A percentile compares a stretch with the other conserved stretches of the same genome.
Evolutionary conservation across 164 flowering plant genomes (phyloP).

Genomic region (Warburgia ugandensis): DNA sequence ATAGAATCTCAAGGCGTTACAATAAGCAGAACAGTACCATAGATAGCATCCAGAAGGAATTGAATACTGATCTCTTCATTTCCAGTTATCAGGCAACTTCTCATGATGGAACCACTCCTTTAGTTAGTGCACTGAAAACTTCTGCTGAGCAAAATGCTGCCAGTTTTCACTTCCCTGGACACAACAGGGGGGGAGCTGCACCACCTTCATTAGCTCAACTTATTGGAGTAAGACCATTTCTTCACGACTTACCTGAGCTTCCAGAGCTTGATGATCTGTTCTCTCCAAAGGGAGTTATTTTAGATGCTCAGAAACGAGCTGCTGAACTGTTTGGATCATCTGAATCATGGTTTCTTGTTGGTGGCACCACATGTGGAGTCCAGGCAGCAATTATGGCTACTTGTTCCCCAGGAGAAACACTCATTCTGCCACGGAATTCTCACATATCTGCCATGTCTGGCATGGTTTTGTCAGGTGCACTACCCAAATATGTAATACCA

Average conservation of each 20-base stretch:
- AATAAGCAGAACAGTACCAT: neutral
- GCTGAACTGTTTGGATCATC: conserved; percentile 43
- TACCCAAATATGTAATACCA: conserved; percentile 41
- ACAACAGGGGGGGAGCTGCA: conserved; percentile 73
- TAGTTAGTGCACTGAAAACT: conserved; percentile 53
- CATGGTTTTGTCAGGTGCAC: conserved; percentile 43
- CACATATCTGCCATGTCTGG: conserved; percentile 49
- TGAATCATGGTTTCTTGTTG: conserved; percentile 57
- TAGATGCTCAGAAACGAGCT: conserved; percentile 42
- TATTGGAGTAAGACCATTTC: conserved; percentile 32
- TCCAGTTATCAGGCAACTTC: neutral
- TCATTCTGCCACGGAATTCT: conserved; percentile 41
- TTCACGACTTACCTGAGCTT: conserved; percentile 45
- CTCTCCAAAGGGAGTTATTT: conserved; percentile 37
- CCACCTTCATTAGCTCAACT: conserved; percentile 33
- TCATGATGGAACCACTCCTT: conserved; percentile 30
- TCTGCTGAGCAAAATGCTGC: conserved; percentile 54
- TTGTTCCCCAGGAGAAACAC: conserved; percentile 45
- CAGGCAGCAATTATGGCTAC: conserved; percentile 57
- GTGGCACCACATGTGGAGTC: conserved; percentile 53
- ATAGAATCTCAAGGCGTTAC: conserved; percentile 1
- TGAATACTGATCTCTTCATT: neutral
- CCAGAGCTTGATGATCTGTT: conserved; percentile 51
- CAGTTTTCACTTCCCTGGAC: conserved; percentile 83
- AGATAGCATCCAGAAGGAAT: neutral